phyloP scores from a whole-genome alignment of 352 stramenopile genomes.

The Pythium coloratum region DNA sequence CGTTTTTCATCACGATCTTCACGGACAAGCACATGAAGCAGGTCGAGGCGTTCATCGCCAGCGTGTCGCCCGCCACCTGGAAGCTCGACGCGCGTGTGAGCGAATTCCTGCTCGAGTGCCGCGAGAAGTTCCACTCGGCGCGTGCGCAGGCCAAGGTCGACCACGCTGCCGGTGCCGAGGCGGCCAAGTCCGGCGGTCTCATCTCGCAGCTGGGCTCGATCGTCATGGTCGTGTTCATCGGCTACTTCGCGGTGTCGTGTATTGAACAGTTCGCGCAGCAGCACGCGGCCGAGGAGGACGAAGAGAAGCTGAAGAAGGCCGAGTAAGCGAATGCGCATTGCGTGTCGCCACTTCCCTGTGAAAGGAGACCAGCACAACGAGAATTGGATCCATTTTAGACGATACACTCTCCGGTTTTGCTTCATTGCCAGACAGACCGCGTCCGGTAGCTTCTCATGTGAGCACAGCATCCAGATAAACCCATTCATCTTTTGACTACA shows the following conservation, averaged over 20 bases:
- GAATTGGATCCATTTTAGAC: slow-evolving; percentile 8
- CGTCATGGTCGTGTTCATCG: slow-evolving; percentile 88
- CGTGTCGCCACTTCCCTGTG: not conserved
- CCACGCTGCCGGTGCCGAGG: slow-evolving; percentile 40
- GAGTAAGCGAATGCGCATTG: slow-evolving; percentile 23
- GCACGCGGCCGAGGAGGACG: slow-evolving; percentile 85
- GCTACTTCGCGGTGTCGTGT: slow-evolving; percentile 89
- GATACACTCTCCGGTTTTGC: slow-evolving; percentile 1
- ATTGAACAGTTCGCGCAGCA: slow-evolving; percentile 91
- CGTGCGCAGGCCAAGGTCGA: slow-evolving; percentile 56
- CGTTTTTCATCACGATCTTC: slow-evolving; percentile 92
- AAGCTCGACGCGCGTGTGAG: slow-evolving; percentile 77
- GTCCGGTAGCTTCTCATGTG: not conserved
- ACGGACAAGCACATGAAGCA: slow-evolving; percentile 82
- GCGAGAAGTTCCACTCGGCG: slow-evolving; percentile 86
- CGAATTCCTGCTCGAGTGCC: slow-evolving; percentile 85
- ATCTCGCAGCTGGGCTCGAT: slow-evolving; percentile 79
- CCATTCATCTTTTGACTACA: not conserved
- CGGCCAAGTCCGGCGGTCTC: slow-evolving; percentile 48
- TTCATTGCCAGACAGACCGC: not conserved
- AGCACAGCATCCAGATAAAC: not conserved
- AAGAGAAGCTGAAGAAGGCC: slow-evolving; percentile 83
- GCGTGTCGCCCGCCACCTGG: slow-evolving; percentile 69
- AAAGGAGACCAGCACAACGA: not conserved
- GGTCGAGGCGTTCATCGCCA: slow-evolving; percentile 84